Evolutionary conservation across 108 stramenopile species (phyloP), one percentile per base, ranked within the genome.

Genomic region (Halocafeteria seosinensis): DNA sequence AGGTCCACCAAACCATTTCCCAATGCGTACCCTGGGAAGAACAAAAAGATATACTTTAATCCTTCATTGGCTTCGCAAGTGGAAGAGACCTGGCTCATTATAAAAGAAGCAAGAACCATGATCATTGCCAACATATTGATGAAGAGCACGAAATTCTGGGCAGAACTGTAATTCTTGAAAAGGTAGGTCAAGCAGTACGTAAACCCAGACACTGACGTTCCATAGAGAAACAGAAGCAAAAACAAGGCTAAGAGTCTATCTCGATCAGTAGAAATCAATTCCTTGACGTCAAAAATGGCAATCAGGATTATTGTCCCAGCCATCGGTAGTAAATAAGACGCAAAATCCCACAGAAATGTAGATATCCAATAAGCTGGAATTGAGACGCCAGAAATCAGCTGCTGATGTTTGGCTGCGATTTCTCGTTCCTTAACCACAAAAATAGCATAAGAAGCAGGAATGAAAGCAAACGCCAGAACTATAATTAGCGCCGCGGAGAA

Each of bases 371-470:
- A 83, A 1, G 77, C 73, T 3, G 25, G 24, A 34, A 71, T 32
- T 38, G 57, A 30, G 4, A 79, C 80, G 21, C 82, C 82, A 0
- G 64, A 59, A 5, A 71, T 13, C 25, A 58, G 32, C 61, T 75
- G 74, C 72, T 80, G 78, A 42, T 80, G 80, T 51, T 82, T 80
- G 47, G 81, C 79, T 47, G 72, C 77, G 27, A 68, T 68, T 61
- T 81, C 81, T 29, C 77, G 38, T 60, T 84, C 83, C 38, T 70
- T 73, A 17, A 84, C 83, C 1, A 84, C 74, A 50, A 82, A 80
- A 31, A 71, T 62, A 26, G 72, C 77, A 60, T 63, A 73, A 17
- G 74, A 71, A 0, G 77, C 78, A 3, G 77, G 72, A 9, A 82
- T 47, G 63, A 82, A 84, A 34, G 74, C 76, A 4, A 84, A 62